Evolutionary conservation across 495 filamentous ascomycete genomes (phyloP).

Genomic region (Pseudotulostoma volvatum): DNA sequence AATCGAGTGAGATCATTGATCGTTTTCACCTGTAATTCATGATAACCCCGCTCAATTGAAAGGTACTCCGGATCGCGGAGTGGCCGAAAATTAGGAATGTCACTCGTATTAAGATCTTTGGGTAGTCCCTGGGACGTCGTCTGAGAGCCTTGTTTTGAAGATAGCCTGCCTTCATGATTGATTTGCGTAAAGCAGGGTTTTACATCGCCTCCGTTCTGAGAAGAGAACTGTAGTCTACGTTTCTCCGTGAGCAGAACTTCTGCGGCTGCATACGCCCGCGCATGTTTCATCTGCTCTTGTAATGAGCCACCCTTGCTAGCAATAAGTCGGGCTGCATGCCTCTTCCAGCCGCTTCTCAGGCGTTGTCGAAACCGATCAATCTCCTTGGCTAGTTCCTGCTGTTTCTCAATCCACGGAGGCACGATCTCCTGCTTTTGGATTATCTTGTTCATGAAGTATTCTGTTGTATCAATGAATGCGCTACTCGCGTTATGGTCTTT

Average conservation of each 20-base stretch:
- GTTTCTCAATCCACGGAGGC: constrained; percentile 74
- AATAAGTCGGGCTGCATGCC: constrained; percentile 69
- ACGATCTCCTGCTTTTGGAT: constrained; percentile 74
- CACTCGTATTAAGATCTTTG: constrained; percentile 6
- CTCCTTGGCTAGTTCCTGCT: constrained; percentile 69
- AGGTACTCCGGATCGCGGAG: constrained; percentile 36
- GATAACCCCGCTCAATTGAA: constrained; percentile 56
- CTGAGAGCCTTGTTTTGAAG: neutral
- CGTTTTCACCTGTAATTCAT: constrained; percentile 57
- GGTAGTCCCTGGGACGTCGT: neutral
- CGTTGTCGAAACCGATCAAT: constrained; percentile 53
- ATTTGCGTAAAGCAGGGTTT: constrained; percentile 9
- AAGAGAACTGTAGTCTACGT: constrained; percentile 30
- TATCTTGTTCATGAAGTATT: constrained; percentile 98
- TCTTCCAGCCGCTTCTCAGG: constrained; percentile 68
- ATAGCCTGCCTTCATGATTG: constrained; percentile 14
- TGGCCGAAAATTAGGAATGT: constrained; percentile 25
- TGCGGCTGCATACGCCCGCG: constrained; percentile 55
- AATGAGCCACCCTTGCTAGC: constrained; percentile 63
- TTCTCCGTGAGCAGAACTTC: constrained; percentile 39
- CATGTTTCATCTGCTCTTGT: constrained; percentile 57
- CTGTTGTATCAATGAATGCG: constrained; percentile 89
- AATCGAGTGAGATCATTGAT: constrained; percentile 69
- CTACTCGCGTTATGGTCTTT: constrained; percentile 67
- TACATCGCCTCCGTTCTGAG: constrained; percentile 8